phyloP scores from a whole-genome alignment of 2,329 filamentous ascomycete species.

The Knufia petricola region DNA sequence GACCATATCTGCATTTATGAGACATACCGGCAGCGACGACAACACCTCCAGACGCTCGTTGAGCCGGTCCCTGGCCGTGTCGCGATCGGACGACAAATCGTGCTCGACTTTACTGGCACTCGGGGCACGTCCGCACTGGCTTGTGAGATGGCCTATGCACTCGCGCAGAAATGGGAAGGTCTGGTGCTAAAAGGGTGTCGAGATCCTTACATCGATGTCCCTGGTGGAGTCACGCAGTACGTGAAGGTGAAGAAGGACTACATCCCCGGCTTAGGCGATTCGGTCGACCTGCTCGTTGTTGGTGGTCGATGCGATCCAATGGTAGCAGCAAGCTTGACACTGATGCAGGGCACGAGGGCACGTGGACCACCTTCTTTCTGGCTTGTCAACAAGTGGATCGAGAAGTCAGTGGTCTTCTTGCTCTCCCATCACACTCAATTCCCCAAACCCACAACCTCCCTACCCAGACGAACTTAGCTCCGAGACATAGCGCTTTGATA shows the following conservation, averaged over 20 bases:
- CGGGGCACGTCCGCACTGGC: conserved; percentile 37
- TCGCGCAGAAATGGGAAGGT: conserved; percentile 60
- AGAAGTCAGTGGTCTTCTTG: no score
- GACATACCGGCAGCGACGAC: conserved; percentile 32
- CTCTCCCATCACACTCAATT: no score
- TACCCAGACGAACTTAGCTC: no score
- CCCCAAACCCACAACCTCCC: no score
- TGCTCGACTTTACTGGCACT: conserved; percentile 57
- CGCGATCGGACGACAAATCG: conserved; percentile 54
- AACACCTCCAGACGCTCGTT: conserved; percentile 49
- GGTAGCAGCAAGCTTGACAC: no score
- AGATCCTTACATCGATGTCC: conserved; percentile 60
- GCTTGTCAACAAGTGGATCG: no score
- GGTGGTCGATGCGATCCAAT: no score
- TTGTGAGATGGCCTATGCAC: conserved; percentile 56
- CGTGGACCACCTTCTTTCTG: no score
- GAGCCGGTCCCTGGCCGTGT: conserved; percentile 40
- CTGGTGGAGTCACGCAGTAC: conserved; percentile 37
- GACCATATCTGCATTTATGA: conserved; percentile 42
- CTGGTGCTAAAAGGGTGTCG: conserved; percentile 67
- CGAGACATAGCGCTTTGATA: no score
- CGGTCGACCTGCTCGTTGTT: no score
- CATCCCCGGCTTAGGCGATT: conserved; percentile 65
- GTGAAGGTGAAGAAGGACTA: no score
- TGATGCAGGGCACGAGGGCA: no score